Percentiles rank a stretch among this genome's conserved stretches.
phyloP scores from a whole-genome alignment of 441 rosid genomes.

The Pelargonium citronellum region DNA sequence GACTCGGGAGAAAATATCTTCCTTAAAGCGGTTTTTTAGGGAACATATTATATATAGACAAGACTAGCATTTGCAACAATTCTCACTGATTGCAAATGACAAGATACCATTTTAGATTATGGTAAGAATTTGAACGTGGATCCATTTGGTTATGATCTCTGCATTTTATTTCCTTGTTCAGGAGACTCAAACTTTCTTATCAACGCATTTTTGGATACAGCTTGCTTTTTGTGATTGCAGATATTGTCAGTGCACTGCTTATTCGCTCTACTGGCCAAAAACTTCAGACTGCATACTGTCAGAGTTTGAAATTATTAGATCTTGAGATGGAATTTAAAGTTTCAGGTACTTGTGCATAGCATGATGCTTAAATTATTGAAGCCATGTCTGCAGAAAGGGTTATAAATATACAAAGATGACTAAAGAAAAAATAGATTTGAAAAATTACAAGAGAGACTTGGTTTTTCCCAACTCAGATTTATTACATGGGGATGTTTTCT shows the following conservation, averaged over 20 bases:
- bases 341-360: constrained; percentile 38
- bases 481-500: background rate
- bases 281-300: constrained; percentile 50
- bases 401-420: background rate
- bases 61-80: background rate
- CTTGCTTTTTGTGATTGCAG: constrained; percentile 76
- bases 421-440: background rate
- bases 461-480: background rate
- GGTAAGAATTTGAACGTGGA: background rate
- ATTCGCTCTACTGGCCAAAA: constrained; percentile 60
- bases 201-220: constrained; percentile 58
- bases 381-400: background rate
- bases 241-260: constrained; percentile 71
- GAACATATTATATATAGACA: background rate
- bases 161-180: background rate
- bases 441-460: background rate
- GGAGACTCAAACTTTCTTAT: constrained; percentile 13
- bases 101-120: background rate
- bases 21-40: background rate
- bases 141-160: background rate
- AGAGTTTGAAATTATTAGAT: constrained; percentile 47
- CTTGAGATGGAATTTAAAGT: constrained; percentile 32
- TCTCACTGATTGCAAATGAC: background rate
- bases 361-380: background rate
- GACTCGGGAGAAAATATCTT: background rate